Percentiles rank a stretch among this genome's conserved stretches.
These are phyloP conservation scores for Aspergillus sp. DNA, from an alignment of 2,329 filamentous ascomycete species.

Conservation along the genomic window DNA sequence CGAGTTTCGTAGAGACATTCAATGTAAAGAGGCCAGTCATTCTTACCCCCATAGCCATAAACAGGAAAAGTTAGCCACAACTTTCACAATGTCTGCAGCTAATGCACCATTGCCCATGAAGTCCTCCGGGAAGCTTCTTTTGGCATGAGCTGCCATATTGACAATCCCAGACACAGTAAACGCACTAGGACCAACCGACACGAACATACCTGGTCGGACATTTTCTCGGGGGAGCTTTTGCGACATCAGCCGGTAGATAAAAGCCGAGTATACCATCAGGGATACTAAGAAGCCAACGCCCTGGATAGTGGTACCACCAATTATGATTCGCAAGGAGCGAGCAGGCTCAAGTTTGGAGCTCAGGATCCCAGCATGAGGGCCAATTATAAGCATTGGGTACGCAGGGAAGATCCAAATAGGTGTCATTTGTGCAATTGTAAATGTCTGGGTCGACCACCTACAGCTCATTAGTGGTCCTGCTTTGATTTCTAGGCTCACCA, in stretches of 20 bases:
- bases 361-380: constrained; percentile 68
- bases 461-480: constrained; percentile 15
- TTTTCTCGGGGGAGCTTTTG: constrained; percentile 78
- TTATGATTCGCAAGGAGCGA: constrained; percentile 56
- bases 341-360: constrained; percentile 49
- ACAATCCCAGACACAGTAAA: constrained; percentile 66
- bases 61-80: constrained; percentile 64
- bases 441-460: constrained; percentile 66
- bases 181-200: constrained; percentile 74
- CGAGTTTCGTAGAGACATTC: neutral
- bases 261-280: constrained; percentile 81
- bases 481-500: neutral
- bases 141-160: constrained; percentile 57
- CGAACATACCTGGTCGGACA: constrained; percentile 80
- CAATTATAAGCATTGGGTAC: constrained; percentile 76
- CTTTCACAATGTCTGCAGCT: constrained; percentile 56
- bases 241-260: constrained; percentile 84
- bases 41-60: constrained; percentile 74
- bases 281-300: constrained; percentile 66
- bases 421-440: constrained; percentile 80
- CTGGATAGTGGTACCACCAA: constrained; percentile 63
- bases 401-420: constrained; percentile 86
- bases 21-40: neutral
- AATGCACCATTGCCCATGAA: constrained; percentile 62
- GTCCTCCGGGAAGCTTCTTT: constrained; percentile 50